Evolutionary conservation across 1,284 basidiomycete species (phyloP), one percentile per base, ranked within the genome.

Genomic region (Schizophyllum amplum): DNA sequence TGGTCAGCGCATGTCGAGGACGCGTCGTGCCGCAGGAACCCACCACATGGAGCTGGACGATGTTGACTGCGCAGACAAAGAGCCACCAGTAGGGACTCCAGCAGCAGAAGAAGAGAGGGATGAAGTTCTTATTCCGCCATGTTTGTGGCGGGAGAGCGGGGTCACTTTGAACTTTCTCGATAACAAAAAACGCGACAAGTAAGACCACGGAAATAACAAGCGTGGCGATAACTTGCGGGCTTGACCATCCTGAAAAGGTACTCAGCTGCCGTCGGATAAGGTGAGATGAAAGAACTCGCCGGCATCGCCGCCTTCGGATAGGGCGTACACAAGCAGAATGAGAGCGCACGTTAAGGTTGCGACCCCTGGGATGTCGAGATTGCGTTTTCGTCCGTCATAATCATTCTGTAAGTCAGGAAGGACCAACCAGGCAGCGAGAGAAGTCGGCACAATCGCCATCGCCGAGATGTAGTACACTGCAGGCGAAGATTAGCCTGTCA

Each of bases 51-150:
- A 42, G 33, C 33, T 42, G 33, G 13, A 42, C 33, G 33, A 42
- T 42, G 33, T 42, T 42, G 33, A 62, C 53, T 51, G 63, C 55
- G 24, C 47, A 53, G 20, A 47, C 59, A 24, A 62, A 60, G 6
- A 55, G 22, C 55, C 57, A 64, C 63, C 63, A 64, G 47, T 63
- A 64, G n/a, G 61, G 53, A 24, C 55, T 60, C 60, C 62, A 62
- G 6, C 55, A 60, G 51, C 60, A 64, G 54, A 64, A 64, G 51
- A 63, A 64, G 24, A 64, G 51, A 4, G 61, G 61, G 0, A 57
- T 59, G 51, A 64, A 64, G 33, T 42, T 42, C 54, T 60, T 60
- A 26, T 58, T 60, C 13, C 59, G 56, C 63, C 63, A 64, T n/a
- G 60, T 62, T 9, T 49, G 47, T 15, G 60, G 55, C 1, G 63